Percentiles rank a stretch among this genome's conserved stretches.
These are phyloP conservation scores for Crepidotus variabilis DNA, from an alignment of 768 basidiomycete genomes.

Conservation along the genomic window DNA sequence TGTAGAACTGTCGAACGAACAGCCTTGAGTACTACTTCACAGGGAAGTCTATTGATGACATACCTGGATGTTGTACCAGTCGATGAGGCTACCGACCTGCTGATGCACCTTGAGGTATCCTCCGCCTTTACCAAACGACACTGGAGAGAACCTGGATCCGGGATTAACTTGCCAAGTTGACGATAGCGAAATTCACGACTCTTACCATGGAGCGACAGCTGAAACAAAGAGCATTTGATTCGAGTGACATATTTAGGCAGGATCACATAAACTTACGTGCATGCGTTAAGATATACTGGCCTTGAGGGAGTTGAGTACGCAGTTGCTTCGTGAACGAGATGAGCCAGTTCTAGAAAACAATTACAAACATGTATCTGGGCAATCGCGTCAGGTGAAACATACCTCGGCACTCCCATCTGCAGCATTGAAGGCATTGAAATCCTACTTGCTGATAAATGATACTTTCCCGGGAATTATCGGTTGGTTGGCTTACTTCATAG, in stretches of 20 bases:
- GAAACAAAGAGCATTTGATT: not conserved
- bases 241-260: not conserved
- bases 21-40: not conserved
- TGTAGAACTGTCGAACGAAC: constrained; percentile 32
- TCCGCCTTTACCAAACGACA: constrained; percentile 35
- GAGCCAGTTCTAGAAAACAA: constrained; percentile 39
- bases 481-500: constrained; percentile 44
- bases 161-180: not conserved
- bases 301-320: constrained; percentile 42
- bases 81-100: constrained; percentile 53
- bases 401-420: constrained; percentile 52
- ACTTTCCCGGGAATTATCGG: not conserved
- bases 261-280: constrained; percentile 36
- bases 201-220: constrained; percentile 49
- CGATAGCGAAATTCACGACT: not conserved
- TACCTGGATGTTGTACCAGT: constrained; percentile 61
- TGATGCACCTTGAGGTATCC: constrained; percentile 54
- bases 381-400: not conserved
- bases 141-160: constrained; percentile 37
- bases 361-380: not conserved
- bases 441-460: constrained; percentile 29
- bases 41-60: constrained; percentile 2
- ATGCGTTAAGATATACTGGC: constrained; percentile 50
- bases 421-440: constrained; percentile 56
- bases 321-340: constrained; percentile 50